Conservation (phyloP, 495 filamentous ascomycete species). For the Venustampulla echinocandica region DNA sequence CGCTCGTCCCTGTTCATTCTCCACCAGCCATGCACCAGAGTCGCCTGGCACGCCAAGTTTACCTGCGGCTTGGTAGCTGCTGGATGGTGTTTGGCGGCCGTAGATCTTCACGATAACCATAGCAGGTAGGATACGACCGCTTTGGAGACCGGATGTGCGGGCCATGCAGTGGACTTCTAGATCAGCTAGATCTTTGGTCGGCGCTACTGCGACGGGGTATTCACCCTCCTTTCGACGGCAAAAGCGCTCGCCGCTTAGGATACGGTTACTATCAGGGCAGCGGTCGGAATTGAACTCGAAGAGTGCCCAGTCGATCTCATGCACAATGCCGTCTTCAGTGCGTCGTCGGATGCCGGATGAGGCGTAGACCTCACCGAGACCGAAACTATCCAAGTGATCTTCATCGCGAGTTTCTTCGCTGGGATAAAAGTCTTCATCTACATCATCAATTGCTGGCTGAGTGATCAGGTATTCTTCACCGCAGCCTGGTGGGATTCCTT, state of each 20-base stretch:
- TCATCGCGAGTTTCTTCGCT: slow-evolving; percentile 54
- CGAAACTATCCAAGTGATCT: slow-evolving; percentile 64
- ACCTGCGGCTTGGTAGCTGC: slow-evolving; percentile 71
- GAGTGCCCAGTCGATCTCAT: slow-evolving; percentile 95
- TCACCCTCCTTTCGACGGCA: slow-evolving; percentile 8
- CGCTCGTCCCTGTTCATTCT: slow-evolving; percentile 67
- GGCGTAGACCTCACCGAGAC: slow-evolving; percentile 75
- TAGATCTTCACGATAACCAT: slow-evolving; percentile 77
- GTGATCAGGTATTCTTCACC: slow-evolving; percentile 67
- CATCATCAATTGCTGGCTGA: slow-evolving; percentile 81
- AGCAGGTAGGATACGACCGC: slow-evolving; percentile 61
- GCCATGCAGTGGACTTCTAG: slow-evolving; percentile 80
- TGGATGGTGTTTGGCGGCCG: slow-evolving; percentile 69
- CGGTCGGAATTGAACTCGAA: slow-evolving; percentile 71
- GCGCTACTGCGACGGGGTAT: slow-evolving; percentile 14
- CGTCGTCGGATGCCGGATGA: slow-evolving; percentile 79
- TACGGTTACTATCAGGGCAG: slow-evolving; percentile 57
- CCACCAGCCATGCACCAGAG: slow-evolving; percentile 88
- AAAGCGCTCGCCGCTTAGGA: slow-evolving; percentile 36
- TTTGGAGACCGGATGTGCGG: slow-evolving; percentile 79
- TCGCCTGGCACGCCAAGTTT: slow-evolving; percentile 73
- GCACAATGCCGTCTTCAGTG: slow-evolving; percentile 51
- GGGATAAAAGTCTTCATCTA: slow-evolving; percentile 68
- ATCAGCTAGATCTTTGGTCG: slow-evolving; percentile 44
- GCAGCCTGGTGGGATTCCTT: slow-evolving; percentile 68